phyloP scores from a whole-genome alignment of 805 yeast species.

The Wickerhamia fluorescens region DNA sequence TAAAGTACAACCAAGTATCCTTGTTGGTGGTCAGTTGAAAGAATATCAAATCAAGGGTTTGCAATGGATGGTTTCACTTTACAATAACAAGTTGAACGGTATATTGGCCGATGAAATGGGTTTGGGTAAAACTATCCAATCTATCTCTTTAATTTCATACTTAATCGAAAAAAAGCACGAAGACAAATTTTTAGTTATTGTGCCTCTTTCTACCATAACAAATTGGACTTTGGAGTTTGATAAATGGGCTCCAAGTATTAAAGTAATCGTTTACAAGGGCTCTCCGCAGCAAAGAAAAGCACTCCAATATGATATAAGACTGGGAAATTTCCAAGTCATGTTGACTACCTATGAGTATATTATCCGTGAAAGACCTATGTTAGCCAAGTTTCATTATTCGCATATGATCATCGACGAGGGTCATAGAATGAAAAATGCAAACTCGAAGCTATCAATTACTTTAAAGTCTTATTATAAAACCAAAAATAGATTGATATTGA shows the following conservation, averaged over 20 bases:
- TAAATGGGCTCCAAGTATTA: constrained; percentile 80
- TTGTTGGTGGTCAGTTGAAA: constrained; percentile 73
- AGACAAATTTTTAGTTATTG: constrained; percentile 73
- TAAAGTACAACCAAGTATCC: constrained; percentile 55
- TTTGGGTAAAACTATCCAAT: constrained; percentile 63
- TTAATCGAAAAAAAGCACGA: constrained; percentile 59
- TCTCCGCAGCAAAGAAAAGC: constrained; percentile 64
- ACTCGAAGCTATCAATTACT: constrained; percentile 66
- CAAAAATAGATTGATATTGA: constrained; percentile 69
- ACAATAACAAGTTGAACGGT: constrained; percentile 56
- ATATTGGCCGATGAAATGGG: constrained; percentile 67
- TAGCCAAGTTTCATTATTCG: constrained; percentile 66
- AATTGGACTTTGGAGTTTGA: constrained; percentile 84
- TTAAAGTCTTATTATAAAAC: constrained; percentile 67
- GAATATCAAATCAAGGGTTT: constrained; percentile 67
- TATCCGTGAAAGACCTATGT: constrained; percentile 65
- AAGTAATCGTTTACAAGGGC: constrained; percentile 70
- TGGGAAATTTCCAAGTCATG: constrained; percentile 67
- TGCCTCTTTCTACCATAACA: constrained; percentile 76
- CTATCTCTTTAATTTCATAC: constrained; percentile 70
- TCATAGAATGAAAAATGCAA: constrained; percentile 78
- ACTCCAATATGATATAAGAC: constrained; percentile 55
- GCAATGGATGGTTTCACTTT: constrained; percentile 62
- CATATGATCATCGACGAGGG: constrained; percentile 92
- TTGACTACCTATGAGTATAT: constrained; percentile 80